These are phyloP conservation scores for Achaetomiella virescens DNA, from an alignment of 495 filamentous ascomycete genomes.

Conservation along the genomic window DNA sequence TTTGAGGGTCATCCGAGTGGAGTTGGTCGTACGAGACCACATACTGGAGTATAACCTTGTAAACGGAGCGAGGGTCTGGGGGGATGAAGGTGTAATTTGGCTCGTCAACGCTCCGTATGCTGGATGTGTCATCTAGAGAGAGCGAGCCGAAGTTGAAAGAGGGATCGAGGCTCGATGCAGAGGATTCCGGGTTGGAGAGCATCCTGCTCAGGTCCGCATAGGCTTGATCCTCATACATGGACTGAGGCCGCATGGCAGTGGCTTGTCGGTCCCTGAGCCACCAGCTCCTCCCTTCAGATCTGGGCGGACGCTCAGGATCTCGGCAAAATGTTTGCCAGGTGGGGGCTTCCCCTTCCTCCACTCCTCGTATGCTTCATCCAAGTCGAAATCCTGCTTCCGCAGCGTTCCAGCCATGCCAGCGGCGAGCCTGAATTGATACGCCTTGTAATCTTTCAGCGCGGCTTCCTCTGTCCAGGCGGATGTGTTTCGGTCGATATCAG, in stretches of 20 bases:
- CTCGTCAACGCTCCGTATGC: conserved; percentile 47
- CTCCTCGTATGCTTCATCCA: conserved; percentile 79
- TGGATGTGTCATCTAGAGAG: conserved; percentile 53
- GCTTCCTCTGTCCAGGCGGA: conserved; percentile 83
- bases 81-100: conserved; percentile 79
- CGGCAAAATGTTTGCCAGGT: conserved; percentile 88
- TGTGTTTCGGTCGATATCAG: conserved; percentile 76
- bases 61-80: conserved; percentile 72
- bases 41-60: conserved; percentile 69
- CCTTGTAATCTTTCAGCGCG: conserved; percentile 83
- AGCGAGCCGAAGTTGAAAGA: conserved; percentile 70
- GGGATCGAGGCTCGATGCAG: conserved; percentile 66
- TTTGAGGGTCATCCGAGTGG: conserved; percentile 42
- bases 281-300: conserved; percentile 64
- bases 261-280: conserved; percentile 37
- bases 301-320: conserved; percentile 78
- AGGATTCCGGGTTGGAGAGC: conserved; percentile 31
- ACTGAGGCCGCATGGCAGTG: conserved; percentile 40
- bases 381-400: conserved; percentile 78
- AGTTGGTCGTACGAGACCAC: conserved; percentile 58
- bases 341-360: conserved; percentile 85
- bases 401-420: conserved; percentile 69
- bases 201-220: conserved; percentile 57
- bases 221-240: conserved; percentile 42
- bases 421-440: conserved; percentile 82